These are phyloP conservation scores for Cladosporium sp. DNA, from an alignment of 2,329 filamentous ascomycete species.

Conservation along the genomic window DNA sequence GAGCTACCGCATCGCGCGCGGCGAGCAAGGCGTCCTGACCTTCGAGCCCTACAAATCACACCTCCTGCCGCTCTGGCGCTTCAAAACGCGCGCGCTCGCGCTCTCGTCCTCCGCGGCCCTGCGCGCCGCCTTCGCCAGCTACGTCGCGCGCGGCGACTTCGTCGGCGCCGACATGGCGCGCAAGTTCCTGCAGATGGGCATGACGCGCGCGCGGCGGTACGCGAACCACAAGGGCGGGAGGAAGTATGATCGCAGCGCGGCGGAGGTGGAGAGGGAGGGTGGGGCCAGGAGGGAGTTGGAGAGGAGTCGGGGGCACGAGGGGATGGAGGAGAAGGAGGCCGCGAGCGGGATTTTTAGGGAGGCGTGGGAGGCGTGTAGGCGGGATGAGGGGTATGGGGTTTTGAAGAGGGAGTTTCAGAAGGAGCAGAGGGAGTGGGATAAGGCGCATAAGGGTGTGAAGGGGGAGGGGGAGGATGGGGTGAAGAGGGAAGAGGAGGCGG, in stretches of 20 bases:
- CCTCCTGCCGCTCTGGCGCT: slow-evolving; percentile 55
- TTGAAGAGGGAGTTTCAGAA: slow-evolving; percentile 43
- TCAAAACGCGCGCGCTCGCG: slow-evolving; percentile 50
- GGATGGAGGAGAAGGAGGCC: slow-evolving; percentile 44
- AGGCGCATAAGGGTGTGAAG: not conserved
- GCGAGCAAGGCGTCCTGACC: slow-evolving; percentile 56
- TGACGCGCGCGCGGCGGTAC: slow-evolving; percentile 56
- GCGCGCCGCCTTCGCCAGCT: slow-evolving; percentile 47
- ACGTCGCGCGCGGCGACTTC: slow-evolving; percentile 49
- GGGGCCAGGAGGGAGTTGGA: slow-evolving; percentile 31
- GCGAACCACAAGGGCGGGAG: slow-evolving; percentile 51
- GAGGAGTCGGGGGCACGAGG: slow-evolving; percentile 41
- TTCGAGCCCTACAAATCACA: slow-evolving; percentile 59
- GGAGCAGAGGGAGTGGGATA: slow-evolving; percentile 42
- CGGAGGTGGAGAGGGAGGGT: slow-evolving; percentile 26
- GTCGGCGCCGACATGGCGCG: slow-evolving; percentile 60
- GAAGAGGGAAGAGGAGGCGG: not conserved
- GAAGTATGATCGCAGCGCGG: slow-evolving; percentile 44
- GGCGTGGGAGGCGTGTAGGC: slow-evolving; percentile 44
- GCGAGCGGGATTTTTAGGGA: slow-evolving; percentile 45
- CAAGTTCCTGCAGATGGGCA: slow-evolving; percentile 61
- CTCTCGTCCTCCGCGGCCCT: slow-evolving; percentile 44
- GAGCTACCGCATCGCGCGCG: slow-evolving; percentile 53
- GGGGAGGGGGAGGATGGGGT: not conserved
- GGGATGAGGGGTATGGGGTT: slow-evolving; percentile 39